These are phyloP conservation scores for Vigna reflexopilosa DNA, from an alignment of 306 rosid genomes.

Conservation along the genomic window DNA sequence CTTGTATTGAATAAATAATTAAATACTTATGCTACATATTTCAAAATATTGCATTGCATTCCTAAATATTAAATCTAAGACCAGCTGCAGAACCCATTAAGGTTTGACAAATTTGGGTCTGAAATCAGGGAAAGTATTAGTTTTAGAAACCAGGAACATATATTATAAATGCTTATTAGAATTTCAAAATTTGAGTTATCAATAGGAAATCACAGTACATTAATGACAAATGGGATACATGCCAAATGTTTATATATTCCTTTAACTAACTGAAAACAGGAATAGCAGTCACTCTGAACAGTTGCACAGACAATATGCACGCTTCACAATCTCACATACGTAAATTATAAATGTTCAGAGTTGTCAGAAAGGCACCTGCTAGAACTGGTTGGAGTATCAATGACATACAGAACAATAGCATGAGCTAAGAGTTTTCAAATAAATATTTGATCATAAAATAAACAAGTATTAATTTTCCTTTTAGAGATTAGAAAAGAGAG, in stretches of 20 bases:
- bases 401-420: not conserved
- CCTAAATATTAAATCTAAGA: not conserved
- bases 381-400: not conserved
- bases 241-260: not conserved
- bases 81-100: not conserved
- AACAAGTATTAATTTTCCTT: no score
- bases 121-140: not conserved
- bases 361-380: not conserved
- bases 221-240: not conserved
- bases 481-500: not conserved
- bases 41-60: not conserved
- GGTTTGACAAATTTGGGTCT: slow-evolving; percentile 7
- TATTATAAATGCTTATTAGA: not conserved
- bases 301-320: not conserved
- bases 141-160: not conserved
- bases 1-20: not conserved
- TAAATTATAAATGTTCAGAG: not conserved
- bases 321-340: slow-evolving; percentile 11
- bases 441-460: no score
- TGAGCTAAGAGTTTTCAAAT: not conserved
- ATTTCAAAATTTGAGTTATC: not conserved
- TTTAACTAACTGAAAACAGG: slow-evolving; percentile 2
- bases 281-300: not conserved
- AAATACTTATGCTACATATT: not conserved
- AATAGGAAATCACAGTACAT: slow-evolving; percentile 7